phyloP scores from a whole-genome alignment of 257 asterid species.

The Plantago major region DNA sequence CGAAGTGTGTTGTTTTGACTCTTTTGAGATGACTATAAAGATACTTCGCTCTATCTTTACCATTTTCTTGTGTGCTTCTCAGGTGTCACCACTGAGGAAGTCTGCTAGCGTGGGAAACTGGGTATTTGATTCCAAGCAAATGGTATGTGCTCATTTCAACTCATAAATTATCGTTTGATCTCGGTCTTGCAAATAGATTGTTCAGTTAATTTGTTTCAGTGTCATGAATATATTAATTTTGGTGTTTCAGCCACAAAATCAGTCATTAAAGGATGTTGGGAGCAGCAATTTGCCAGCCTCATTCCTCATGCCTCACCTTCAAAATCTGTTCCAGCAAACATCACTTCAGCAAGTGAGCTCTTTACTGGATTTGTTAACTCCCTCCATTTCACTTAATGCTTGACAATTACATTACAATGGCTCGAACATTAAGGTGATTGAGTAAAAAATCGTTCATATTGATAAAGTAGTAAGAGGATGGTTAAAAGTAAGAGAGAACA shows the following conservation, averaged over 20 bases:
- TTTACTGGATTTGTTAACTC: conserved; percentile 6
- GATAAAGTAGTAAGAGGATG: too few species aligned
- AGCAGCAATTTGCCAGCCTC: conserved; percentile 63
- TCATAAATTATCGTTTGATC: conserved; percentile 16
- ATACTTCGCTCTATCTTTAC: conserved; percentile 26
- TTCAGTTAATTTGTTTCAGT: conserved; percentile 7
- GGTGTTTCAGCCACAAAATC: conserved; percentile 56
- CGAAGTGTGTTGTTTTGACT: conserved; percentile 19
- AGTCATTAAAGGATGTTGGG: conserved; percentile 52
- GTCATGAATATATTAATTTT: conserved; percentile 20
- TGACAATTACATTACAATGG: too few species aligned
- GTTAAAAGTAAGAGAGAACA: too few species aligned
- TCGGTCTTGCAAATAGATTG: conserved; percentile 11
- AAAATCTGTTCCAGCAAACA: conserved; percentile 92
- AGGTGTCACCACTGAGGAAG: conserved; percentile 88
- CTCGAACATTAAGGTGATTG: too few species aligned
- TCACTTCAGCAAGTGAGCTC: conserved; percentile 78
- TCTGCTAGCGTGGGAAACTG: conserved; percentile 95
- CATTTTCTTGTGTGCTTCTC: conserved; percentile 30
- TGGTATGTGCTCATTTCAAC: conserved; percentile 44
- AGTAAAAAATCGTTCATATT: too few species aligned
- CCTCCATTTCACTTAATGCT: too few species aligned
- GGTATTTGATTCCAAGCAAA: conserved; percentile 69
- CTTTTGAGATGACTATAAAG: conserved; percentile 22
- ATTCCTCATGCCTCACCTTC: conserved; percentile 88